Evolutionary conservation across 2,329 filamentous ascomycete species (phyloP).

Genomic region (Fusarium coicis): DNA sequence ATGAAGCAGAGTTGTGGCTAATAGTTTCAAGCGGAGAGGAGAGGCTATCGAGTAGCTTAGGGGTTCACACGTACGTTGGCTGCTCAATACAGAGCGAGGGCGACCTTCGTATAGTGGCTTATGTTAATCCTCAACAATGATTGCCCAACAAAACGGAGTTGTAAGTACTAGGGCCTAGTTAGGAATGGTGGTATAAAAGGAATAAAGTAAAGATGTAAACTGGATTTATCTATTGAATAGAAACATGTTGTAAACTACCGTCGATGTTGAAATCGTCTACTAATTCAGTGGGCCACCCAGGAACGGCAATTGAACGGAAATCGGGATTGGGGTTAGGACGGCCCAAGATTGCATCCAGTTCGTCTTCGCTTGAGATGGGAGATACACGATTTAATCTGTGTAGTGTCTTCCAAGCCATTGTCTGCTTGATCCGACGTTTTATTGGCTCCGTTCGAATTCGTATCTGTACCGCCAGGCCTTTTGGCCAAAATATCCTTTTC

Average conservation of each 20-base stretch:
- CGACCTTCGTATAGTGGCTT: neutral
- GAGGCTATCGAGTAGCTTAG: neutral
- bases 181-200: too few relatives aligned
- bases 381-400: neutral
- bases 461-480: neutral
- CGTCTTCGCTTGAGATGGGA: neutral
- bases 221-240: accelerated
- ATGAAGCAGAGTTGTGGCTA: accelerated
- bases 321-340: neutral
- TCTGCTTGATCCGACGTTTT: neutral
- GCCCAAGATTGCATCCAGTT: neutral
- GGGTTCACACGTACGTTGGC: slow-evolving; percentile 4
- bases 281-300: neutral
- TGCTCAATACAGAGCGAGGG: neutral
- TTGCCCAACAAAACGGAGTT: accelerated
- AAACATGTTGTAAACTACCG: neutral
- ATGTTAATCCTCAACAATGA: neutral
- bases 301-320: neutral
- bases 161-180: accelerated
- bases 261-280: neutral
- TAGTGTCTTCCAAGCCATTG: neutral
- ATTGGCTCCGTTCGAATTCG: neutral
- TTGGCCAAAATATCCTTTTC: neutral
- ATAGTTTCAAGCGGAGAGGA: neutral
- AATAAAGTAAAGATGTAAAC: too few relatives aligned